Evolutionary conservation across 139 green algal genomes (phyloP), one percentile per base, ranked within the genome.

Genomic region (Eudorina sp.): DNA sequence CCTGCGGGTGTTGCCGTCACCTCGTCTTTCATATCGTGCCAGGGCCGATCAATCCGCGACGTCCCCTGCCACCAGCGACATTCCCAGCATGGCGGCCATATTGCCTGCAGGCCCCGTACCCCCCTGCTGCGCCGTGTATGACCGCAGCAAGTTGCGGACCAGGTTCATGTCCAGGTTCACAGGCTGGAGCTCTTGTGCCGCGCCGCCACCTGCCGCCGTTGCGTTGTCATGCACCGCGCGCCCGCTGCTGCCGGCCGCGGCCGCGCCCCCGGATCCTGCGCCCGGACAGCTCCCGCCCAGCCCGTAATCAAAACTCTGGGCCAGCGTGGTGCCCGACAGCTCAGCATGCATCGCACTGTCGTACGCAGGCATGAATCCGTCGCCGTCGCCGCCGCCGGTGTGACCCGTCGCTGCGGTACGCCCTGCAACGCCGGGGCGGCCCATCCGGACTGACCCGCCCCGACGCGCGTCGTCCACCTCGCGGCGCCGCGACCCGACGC

Each of bases 151-250:
- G 88, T 81, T 92, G 2, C 86, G 75, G 48, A 93, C 90, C 62
- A 93, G 84, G 58, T 92, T 92, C 77, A 92, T 82, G 53, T 93
- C 90, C 77, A 93, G 53, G 53, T 93, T 78, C n/a, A 93, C 76
- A 31, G 90, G 90, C 23, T 60, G 11, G 25, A 90, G 66, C 3
- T 0, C 36, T 7, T 38, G 46, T 14, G 62, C 60, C 3, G 51
- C 16, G n/a, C n/a, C n/a, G n/a, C n/a, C n/a, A n/a, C n/a, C n/a
- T n/a, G n/a, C n/a, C n/a, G n/a, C n/a, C n/a, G n/a, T n/a, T n/a
- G n/a, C n/a, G n/a, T n/a, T n/a, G n/a, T n/a, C n/a, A n/a, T n/a
- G n/a, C n/a, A n/a, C n/a, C n/a, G n/a, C n/a, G n/a, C n/a, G n/a
- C n/a, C n/a, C n/a, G n/a, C n/a, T n/a, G n/a, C n/a, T n/a, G n/a